Percentiles rank a stretch among this genome's conserved stretches.
Conservation (phyloP, 1,284 basidiomycete species). For the Trametes sp. region DNA sequence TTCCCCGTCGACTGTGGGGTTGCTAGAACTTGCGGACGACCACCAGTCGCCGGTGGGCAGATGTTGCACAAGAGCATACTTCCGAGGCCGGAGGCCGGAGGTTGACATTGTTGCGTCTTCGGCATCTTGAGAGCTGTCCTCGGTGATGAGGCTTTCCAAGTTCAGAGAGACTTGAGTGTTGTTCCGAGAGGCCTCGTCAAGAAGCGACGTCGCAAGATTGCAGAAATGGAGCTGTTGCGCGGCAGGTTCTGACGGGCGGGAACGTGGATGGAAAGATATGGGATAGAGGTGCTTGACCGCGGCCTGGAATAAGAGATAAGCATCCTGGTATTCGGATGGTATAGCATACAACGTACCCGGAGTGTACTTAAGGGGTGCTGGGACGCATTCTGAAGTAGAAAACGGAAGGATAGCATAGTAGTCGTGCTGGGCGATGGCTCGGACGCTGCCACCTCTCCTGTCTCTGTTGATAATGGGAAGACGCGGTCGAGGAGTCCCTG, state of each 20-base stretch:
- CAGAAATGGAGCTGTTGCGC: constrained; percentile 77
- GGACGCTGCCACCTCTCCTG: constrained; percentile 45
- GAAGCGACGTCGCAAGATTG: constrained; percentile 70
- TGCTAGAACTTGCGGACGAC: constrained; percentile 71
- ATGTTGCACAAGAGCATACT: constrained; percentile 79
- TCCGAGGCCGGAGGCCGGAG: constrained; percentile 44
- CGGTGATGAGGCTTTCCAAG: constrained; percentile 52
- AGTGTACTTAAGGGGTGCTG: constrained; percentile 61
- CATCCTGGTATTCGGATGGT: constrained; percentile 2
- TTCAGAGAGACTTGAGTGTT: constrained; percentile 54
- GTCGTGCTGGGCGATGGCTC: constrained; percentile 33
- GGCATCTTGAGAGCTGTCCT: constrained; percentile 36
- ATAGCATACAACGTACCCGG: constrained; percentile 47
- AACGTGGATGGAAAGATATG: constrained; percentile 68
- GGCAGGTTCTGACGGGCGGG: constrained; percentile 64
- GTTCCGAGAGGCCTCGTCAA: constrained; percentile 70
- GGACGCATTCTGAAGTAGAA: constrained; percentile 62
- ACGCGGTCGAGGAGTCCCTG: constrained; percentile 84
- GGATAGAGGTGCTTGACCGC: constrained; percentile 74
- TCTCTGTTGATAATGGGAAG: constrained; percentile 60
- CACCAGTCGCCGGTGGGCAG: constrained; percentile 79
- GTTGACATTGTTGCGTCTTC: constrained; percentile 35
- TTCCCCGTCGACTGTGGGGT: constrained; percentile 42
- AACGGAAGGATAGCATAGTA: constrained; percentile 63
- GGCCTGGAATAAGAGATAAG: constrained; percentile 46